phyloP scores from a whole-genome alignment of 768 basidiomycete species.

The Tylopilus subfusipes region DNA sequence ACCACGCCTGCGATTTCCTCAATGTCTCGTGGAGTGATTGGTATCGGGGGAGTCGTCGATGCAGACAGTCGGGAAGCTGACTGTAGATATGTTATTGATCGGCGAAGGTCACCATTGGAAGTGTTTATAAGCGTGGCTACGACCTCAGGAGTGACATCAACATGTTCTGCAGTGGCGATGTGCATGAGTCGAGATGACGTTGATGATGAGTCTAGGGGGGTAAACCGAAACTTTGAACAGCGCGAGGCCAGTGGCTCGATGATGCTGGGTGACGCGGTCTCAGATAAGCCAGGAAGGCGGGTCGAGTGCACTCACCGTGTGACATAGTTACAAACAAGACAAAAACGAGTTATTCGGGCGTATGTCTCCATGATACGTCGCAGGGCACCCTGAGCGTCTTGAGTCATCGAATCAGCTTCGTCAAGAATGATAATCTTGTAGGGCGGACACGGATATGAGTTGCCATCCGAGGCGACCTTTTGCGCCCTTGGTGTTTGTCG shows the following conservation, averaged over 20 bases:
- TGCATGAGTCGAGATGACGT: conserved; percentile 70
- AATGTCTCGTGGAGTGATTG: conserved; percentile 74
- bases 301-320: conserved; percentile 66
- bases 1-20: conserved; percentile 98
- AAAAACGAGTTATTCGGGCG: conserved; percentile 94
- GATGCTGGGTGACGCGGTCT: conserved; percentile 53
- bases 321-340: conserved; percentile 98
- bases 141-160: conserved; percentile 55
- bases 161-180: conserved; percentile 75
- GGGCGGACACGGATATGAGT: conserved; percentile 91
- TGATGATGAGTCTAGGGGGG: conserved; percentile 78
- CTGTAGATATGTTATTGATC: conserved; percentile 96
- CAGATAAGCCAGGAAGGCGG: neutral
- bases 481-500: conserved; percentile 87
- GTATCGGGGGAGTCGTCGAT: conserved; percentile 65
- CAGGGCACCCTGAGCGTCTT: conserved; percentile 96
- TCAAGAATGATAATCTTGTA: conserved; percentile 99
- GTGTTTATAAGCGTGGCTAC: conserved; percentile 71
- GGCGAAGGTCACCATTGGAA: conserved; percentile 90
- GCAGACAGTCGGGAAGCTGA: conserved; percentile 87
- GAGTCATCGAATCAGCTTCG: conserved; percentile 99
- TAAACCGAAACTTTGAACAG: conserved; percentile 98
- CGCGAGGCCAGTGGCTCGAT: conserved; percentile 98
- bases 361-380: conserved; percentile 99
- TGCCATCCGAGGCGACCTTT: conserved; percentile 65